Evolutionary conservation across 176 grass and related monocot species (phyloP).

Genomic region (Zea luxurians): DNA sequence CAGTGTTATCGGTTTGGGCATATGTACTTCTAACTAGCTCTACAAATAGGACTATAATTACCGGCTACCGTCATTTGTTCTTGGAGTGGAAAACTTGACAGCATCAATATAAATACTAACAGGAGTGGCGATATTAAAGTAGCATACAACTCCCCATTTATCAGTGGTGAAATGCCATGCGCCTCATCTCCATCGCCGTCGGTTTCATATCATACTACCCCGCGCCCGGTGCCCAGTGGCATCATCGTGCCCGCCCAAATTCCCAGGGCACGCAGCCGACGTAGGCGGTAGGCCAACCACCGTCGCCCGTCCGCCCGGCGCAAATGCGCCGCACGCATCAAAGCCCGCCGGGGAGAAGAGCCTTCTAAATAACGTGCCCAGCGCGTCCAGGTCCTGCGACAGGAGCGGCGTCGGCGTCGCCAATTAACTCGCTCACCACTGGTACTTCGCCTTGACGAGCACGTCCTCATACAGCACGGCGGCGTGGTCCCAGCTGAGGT

Average conservation of each 20-base stretch:
- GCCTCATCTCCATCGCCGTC: not conserved
- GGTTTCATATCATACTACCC: not conserved
- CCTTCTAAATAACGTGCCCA: not conserved
- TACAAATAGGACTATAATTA: no score
- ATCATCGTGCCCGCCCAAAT: not conserved
- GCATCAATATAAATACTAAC: no score
- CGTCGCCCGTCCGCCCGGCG: not conserved
- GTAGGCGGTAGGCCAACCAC: not conserved
- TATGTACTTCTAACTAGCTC: no score
- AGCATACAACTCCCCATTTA: not conserved
- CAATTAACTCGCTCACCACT: constrained; percentile 49
- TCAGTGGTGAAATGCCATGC: not conserved
- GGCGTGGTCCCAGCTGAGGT: constrained; percentile 89
- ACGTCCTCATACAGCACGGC: constrained; percentile 84
- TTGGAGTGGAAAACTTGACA: no score
- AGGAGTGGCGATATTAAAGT: not conserved
- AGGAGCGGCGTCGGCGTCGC: not conserved
- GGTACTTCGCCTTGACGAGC: constrained; percentile 93
- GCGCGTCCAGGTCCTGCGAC: not conserved
- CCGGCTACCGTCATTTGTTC: no score
- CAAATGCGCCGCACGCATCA: not conserved
- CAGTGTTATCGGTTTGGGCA: no score
- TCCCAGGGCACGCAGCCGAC: not conserved
- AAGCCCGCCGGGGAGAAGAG: no score
- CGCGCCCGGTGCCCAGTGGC: not conserved